Base-by-base conservation (phyloP, 1,284 basidiomycete genomes). In the Pyrrhoderma noxium region DNA sequence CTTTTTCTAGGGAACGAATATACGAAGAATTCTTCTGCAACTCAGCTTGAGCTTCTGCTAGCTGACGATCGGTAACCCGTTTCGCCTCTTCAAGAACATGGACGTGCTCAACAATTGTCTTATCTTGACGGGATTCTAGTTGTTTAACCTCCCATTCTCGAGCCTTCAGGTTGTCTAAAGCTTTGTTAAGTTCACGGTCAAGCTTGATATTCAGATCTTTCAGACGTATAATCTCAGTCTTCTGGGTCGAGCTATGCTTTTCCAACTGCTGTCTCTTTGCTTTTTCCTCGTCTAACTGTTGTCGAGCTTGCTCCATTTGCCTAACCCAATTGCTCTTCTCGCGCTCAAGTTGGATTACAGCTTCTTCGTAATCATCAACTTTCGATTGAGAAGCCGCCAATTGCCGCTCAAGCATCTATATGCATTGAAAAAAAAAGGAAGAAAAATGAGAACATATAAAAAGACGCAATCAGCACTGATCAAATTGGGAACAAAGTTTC, bases 101-200 rank as follows among this genome's bases (percentile, higher is more conserved):
- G 18, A 99, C 93, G 63, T 99, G 96, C 68, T 99, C 95, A 45
- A 99, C 93, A 53, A 97, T 96, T 11, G 93, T 98, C 74, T 95
- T 97, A 73, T 98, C 93, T 66, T 94, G 90, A 63, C 83, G 81
- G 5, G 86, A 86, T 53, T 91, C 85, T 13, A 94, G 70, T 54
- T 93, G 85, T 55, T 84, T 87, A 56, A 92, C 78, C 54, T 95
- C 90, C 76, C 85, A 88, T 62, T 97, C 89, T 35, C 86, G 81
- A 42, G 76, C 76, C 62, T 90, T 89, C 49, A 95, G 71, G 56
- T 94, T 89, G 4, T 79, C 76, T 8, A 89, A 72, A 7, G 85
- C 80, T 58, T 88, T 85, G 59, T 86, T 85, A 41, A 94, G 74
- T 31, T 93, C 92, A 14, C 82, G 77, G 58, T 94, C 89, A 55